Percentiles rank a stretch among this genome's conserved stretches.
phyloP scores from a whole-genome alignment of 345 rosid genomes.

The Boechera stricta region DNA sequence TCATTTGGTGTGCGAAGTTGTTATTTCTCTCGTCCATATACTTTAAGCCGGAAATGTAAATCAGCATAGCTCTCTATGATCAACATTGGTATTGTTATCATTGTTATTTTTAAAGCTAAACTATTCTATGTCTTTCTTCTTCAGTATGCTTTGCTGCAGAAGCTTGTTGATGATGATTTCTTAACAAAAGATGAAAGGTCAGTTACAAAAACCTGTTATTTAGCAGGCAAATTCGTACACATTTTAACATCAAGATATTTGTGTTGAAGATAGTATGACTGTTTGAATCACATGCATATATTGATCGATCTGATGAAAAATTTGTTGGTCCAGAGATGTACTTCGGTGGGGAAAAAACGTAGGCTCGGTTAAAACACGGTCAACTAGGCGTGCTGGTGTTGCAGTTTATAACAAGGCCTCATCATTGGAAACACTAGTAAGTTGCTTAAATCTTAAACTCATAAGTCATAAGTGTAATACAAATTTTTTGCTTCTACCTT shows the following conservation, averaged over 20 bases:
- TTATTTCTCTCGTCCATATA: neutral
- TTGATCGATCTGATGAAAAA: slow-evolving; percentile 6
- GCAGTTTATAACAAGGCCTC: slow-evolving; percentile 78
- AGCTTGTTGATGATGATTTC: slow-evolving; percentile 68
- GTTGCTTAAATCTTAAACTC: slow-evolving; percentile 24
- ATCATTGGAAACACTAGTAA: slow-evolving; percentile 70
- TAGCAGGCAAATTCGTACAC: neutral
- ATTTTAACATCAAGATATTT: neutral
- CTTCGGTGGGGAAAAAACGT: slow-evolving; percentile 74
- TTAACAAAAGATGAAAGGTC: slow-evolving; percentile 79
- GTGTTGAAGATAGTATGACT: neutral
- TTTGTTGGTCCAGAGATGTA: slow-evolving; percentile 48
- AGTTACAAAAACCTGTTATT: slow-evolving; percentile 10
- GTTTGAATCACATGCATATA: slow-evolving; percentile 16
- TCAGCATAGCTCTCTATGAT: slow-evolving; percentile 15
- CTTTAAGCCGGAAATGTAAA: neutral
- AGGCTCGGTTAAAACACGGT: slow-evolving; percentile 62
- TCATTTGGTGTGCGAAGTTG: neutral
- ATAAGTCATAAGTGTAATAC: neutral
- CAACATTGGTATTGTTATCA: slow-evolving; percentile 5
- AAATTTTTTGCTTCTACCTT: neutral
- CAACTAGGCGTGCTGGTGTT: slow-evolving; percentile 70
- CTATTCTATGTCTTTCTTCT: slow-evolving; percentile 1
- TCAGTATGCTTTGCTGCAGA: slow-evolving; percentile 87
- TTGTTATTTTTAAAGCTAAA: slow-evolving; percentile 16